Base-by-base conservation (phyloP, 1,284 basidiomycete genomes). In the Marasmius oreades region DNA sequence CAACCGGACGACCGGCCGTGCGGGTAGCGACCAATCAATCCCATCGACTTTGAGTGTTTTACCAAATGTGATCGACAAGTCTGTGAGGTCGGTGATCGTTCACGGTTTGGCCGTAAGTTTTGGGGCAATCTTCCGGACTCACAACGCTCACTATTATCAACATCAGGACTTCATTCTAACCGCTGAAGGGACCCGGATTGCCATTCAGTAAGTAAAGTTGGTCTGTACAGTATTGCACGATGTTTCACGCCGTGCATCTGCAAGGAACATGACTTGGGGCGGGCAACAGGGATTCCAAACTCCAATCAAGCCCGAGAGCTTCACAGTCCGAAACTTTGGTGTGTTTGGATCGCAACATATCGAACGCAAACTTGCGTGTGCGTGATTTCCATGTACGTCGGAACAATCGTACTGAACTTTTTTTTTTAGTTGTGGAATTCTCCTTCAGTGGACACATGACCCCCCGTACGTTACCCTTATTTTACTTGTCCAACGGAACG, bases 21-120 rank as follows among this genome's bases (percentile, higher is more conserved):
- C 81, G 79, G 62, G 80, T 67, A 47, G 80, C 75, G 70, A 71
- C 57, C 60, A 84, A 74, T 67, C 73, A 67, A 63, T 75, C 16
- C 79, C 85, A 5, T 80, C 85, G 1, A 79, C 79, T 2, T 70
- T 86, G 51, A 82, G 77, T 23, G 82, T 87, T 5, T 73, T 88
- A 8, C 82, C 86, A 0, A 85, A 75, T 57, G 85, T 86, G 44
- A 87, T 88, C 59, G 86, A 90, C 67, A 86, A 85, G 70, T 88
- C 77, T 56, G 76, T 79, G 56, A 75, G 86, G 52, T 79, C 78
- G 0, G 81, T 90, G 31, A 80, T 90, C 51, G 80, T 82, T 6
- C 86, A 90, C 58, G 88, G 88, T 1, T 72, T 87, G 53, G 82
- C 79, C 74, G 82, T 85, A 63, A 55, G 79, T 59, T 16, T 33